Base-by-base conservation (phyloP, 2,329 filamentous ascomycete genomes). In the Pyrenophora tritici-repentis region DNA sequence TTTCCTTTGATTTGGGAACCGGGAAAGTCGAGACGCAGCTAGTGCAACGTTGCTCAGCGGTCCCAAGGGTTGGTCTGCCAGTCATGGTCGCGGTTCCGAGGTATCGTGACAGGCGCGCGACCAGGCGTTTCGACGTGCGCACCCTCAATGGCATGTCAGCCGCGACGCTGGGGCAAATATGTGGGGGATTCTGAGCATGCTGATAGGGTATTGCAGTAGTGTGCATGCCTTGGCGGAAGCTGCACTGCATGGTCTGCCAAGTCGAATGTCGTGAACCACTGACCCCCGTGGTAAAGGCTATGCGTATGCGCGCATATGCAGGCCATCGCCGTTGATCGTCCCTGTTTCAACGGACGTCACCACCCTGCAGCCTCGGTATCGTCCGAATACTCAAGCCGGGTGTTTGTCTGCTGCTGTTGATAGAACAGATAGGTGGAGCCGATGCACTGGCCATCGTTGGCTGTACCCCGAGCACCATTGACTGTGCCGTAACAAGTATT, bases 191-290 rank as follows among this genome's bases (percentile, higher is more conserved):
- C 20, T 47, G 56, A 40, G 32, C 16, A 37, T 50, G 53, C 43
- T 51, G 46, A 47, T 56, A 58, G 61, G 57, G 17, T 49, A 45
- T 47, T 58, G 61, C 42, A 18, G 33, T 42, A 47, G 56, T 58
- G 50, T 39, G 41, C 44, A 48, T 50, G 42, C 47, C 34, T 37
- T 58, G 60, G 58, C 56, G 55, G 50, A 44, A 29, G 22, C 22
- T 24, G 22, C 8, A 24, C 22, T 9, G 22, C 37, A 49, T 46
- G 44, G 46, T 43, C 50, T 45, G 53, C 51, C 58, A 42, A 53
- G 48, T 45, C 43, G 45, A 47, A 34, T 45, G 44, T 26, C 24
- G 43, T 35, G 17, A 44, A 42, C 35, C 35, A 41, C 47, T 55
- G 55, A 55, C 53, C 50, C 53, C 46, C 26, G 10, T 29, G 26